Evolutionary conservation across 2,329 filamentous ascomycete species (phyloP).

Genomic region (Onygenales sp.): DNA sequence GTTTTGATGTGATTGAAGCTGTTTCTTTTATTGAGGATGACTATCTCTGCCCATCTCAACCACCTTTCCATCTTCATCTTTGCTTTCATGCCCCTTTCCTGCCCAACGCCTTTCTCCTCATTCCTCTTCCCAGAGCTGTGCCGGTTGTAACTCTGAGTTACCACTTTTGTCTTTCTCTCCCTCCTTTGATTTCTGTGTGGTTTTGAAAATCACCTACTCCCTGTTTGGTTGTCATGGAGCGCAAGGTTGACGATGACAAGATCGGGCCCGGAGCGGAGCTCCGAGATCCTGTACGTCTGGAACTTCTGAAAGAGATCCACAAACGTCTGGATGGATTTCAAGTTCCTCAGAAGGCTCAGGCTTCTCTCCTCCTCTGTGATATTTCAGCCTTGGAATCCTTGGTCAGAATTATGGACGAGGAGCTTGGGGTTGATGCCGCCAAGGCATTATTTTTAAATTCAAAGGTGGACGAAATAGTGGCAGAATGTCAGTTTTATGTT

Average conservation of each 20-base stretch:
- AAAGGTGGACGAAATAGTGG: background rate
- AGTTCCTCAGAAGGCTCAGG: slow-evolving; percentile 3
- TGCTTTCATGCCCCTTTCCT: too few species aligned
- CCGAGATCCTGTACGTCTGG: background rate
- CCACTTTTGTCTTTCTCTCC: too few species aligned
- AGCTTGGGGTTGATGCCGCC: background rate
- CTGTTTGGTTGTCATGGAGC: too few species aligned
- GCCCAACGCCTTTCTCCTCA: too few species aligned
- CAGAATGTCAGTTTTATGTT: background rate
- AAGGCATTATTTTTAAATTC: background rate
- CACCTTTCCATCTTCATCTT: too few species aligned
- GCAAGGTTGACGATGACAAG: background rate
- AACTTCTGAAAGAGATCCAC: slow-evolving; percentile 1
- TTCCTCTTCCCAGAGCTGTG: too few species aligned
- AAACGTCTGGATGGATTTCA: background rate
- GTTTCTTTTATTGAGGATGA: too few species aligned
- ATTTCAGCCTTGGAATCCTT: background rate
- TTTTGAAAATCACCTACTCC: too few species aligned
- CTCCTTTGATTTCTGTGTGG: too few species aligned
- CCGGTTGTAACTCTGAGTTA: too few species aligned
- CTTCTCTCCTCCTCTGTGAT: slow-evolving; percentile 1
- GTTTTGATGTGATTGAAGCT: too few species aligned
- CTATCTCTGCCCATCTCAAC: too few species aligned
- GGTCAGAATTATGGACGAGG: background rate
- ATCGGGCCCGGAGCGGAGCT: slow-evolving; percentile 3